These are phyloP conservation scores for Malus sylvestris DNA, from an alignment of 306 rosid genomes.

Conservation along the genomic window DNA sequence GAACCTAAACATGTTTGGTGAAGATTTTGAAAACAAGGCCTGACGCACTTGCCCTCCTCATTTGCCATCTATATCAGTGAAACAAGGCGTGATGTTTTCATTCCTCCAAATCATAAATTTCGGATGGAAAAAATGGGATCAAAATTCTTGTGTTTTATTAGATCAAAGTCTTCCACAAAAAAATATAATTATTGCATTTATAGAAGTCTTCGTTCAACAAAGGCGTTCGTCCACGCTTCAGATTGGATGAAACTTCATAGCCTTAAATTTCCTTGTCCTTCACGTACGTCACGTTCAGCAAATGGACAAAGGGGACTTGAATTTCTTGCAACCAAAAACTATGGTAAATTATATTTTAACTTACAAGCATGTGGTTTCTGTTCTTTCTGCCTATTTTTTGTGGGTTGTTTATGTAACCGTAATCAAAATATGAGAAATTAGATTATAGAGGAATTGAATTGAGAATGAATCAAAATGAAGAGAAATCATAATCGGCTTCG, in stretches of 20 bases:
- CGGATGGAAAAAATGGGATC: background rate
- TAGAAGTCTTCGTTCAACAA: background rate
- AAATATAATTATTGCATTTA: background rate
- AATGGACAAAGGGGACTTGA: too few relatives aligned
- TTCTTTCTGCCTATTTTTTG: too few relatives aligned
- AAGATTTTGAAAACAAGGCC: too few relatives aligned
- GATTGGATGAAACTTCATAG: background rate
- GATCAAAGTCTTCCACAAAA: background rate
- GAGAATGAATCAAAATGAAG: too few relatives aligned
- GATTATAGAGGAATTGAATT: too few relatives aligned
- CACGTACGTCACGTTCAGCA: background rate
- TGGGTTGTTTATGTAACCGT: too few relatives aligned
- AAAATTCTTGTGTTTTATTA: background rate
- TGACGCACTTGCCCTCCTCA: background rate
- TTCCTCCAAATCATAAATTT: background rate
- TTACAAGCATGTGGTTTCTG: background rate
- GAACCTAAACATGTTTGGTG: rapidly evolving
- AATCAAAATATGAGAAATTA: too few relatives aligned
- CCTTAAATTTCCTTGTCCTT: background rate
- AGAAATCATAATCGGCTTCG: too few relatives aligned
- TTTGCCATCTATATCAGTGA: background rate
- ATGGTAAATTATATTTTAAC: too few relatives aligned
- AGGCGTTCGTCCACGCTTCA: background rate
- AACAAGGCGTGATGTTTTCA: background rate
- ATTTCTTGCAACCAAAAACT: too few relatives aligned